Conservation (phyloP, 2,329 filamentous ascomycete species). For the Fusarium nanum region DNA sequence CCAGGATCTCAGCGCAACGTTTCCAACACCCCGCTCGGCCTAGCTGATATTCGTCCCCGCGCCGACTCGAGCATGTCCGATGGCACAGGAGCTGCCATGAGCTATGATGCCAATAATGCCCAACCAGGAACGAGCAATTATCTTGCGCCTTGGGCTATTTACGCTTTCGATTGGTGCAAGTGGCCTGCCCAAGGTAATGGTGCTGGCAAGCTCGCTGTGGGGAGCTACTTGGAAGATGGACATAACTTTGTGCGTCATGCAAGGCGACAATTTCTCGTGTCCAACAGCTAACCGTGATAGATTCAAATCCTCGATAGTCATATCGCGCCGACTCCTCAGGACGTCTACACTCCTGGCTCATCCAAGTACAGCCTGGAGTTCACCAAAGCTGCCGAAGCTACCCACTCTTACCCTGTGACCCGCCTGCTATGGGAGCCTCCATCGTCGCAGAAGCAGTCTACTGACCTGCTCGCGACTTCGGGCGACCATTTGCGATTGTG, state of each 20-base stretch:
- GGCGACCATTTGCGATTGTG: slow-evolving; percentile 94
- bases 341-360: slow-evolving; percentile 75
- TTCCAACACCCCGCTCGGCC: slow-evolving; percentile 88
- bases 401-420: slow-evolving; percentile 97
- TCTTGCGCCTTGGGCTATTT: slow-evolving; percentile 92
- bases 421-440: slow-evolving; percentile 96
- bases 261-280: slow-evolving; percentile 1
- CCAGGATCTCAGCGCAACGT: slow-evolving; percentile 70
- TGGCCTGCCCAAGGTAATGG: slow-evolving; percentile 86
- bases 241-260: slow-evolving; percentile 83
- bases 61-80: slow-evolving; percentile 86
- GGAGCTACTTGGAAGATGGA: slow-evolving; percentile 96
- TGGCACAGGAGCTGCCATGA: slow-evolving; percentile 69
- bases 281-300: slow-evolving; percentile 57
- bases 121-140: slow-evolving; percentile 88
- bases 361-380: slow-evolving; percentile 87
- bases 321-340: slow-evolving; percentile 75
- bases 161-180: slow-evolving; percentile 99
- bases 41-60: slow-evolving; percentile 90
- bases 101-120: slow-evolving; percentile 74
- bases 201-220: slow-evolving; percentile 92
- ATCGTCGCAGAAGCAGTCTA: slow-evolving; percentile 93
- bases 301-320: slow-evolving; percentile 98
- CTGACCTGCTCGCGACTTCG: slow-evolving; percentile 92
- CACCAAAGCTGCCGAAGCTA: slow-evolving; percentile 92